Evolutionary conservation across 768 basidiomycete species (phyloP).

Genomic region (Tricholoma flavovirens): DNA sequence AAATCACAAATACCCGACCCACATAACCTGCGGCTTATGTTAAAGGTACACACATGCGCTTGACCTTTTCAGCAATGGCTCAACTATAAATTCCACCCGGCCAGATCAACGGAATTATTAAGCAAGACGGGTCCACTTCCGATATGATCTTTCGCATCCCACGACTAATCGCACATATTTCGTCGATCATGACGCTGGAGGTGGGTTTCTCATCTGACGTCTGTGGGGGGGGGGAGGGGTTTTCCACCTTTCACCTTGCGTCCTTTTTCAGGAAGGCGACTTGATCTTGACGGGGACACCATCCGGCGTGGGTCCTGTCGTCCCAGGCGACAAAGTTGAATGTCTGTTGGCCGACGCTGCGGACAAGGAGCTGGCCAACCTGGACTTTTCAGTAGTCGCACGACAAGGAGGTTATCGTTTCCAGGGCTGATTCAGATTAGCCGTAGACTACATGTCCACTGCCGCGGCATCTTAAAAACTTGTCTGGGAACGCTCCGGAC

Average conservation of each 20-base stretch:
- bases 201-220: slow-evolving; percentile 32
- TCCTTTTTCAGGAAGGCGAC: slow-evolving; percentile 68
- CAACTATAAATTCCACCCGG: not conserved
- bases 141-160: slow-evolving; percentile 96
- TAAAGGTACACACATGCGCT: slow-evolving; percentile 47
- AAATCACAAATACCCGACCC: slow-evolving; percentile 64
- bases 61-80: not conserved
- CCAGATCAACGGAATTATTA: slow-evolving; percentile 77
- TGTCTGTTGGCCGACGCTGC: slow-evolving; percentile 58
- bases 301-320: slow-evolving; percentile 77
- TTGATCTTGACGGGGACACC: slow-evolving; percentile 92
- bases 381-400: slow-evolving; percentile 60
- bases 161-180: slow-evolving; percentile 81
- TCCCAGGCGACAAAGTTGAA: slow-evolving; percentile 71
- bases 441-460: not conserved
- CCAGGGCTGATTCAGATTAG: slow-evolving; percentile 9
- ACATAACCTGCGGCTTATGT: slow-evolving; percentile 66
- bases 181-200: slow-evolving; percentile 96
- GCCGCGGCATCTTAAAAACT: not conserved
- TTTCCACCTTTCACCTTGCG: not conserved
- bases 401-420: slow-evolving; percentile 61
- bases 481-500: too few species aligned
- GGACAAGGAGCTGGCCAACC: slow-evolving; percentile 51
- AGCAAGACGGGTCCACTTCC: slow-evolving; percentile 78
- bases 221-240: too few species aligned